These are phyloP conservation scores for Tricholoma terreum DNA, from an alignment of 768 basidiomycete genomes.

Conservation along the genomic window DNA sequence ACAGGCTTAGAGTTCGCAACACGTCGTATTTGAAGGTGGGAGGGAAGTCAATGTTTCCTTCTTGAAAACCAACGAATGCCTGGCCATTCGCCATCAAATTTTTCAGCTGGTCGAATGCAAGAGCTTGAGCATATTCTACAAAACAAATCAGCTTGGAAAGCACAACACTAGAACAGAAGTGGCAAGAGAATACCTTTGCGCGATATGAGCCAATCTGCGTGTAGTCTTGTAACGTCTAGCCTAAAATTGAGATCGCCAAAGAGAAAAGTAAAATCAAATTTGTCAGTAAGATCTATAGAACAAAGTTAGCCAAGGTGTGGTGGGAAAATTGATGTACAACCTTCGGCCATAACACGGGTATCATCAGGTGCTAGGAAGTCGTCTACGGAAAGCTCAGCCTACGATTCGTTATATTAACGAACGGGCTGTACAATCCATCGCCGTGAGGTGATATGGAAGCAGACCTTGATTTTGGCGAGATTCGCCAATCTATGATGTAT, in stretches of 20 bases:
- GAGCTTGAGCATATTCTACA: slow-evolving; percentile 77
- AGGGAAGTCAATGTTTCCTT: slow-evolving; percentile 79
- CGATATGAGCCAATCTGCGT: slow-evolving; percentile 92
- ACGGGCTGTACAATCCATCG: neutral
- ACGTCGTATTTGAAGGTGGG: slow-evolving; percentile 96
- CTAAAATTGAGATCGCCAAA: slow-evolving; percentile 93
- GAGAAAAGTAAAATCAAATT: slow-evolving; percentile 86
- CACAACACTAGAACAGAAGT: neutral
- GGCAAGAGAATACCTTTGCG: slow-evolving; percentile 55
- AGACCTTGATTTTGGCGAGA: slow-evolving; percentile 82
- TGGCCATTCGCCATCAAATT: slow-evolving; percentile 67
- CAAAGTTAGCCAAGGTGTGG: neutral
- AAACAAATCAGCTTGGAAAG: neutral
- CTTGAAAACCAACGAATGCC: slow-evolving; percentile 75
- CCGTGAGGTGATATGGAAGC: neutral
- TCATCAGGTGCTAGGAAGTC: slow-evolving; percentile 68
- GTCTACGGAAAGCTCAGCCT: slow-evolving; percentile 78
- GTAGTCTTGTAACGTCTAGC: slow-evolving; percentile 81
- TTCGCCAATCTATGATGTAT: slow-evolving; percentile 81
- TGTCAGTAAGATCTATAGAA: slow-evolving; percentile 71
- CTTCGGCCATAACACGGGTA: slow-evolving; percentile 67
- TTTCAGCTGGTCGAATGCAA: slow-evolving; percentile 87
- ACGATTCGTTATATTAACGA: slow-evolving; percentile 2
- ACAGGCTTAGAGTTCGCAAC: slow-evolving; percentile 50
- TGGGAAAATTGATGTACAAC: slow-evolving; percentile 29